Evolutionary conservation across 768 basidiomycete genomes (phyloP).

Genomic region (Lyophyllum atratum): DNA sequence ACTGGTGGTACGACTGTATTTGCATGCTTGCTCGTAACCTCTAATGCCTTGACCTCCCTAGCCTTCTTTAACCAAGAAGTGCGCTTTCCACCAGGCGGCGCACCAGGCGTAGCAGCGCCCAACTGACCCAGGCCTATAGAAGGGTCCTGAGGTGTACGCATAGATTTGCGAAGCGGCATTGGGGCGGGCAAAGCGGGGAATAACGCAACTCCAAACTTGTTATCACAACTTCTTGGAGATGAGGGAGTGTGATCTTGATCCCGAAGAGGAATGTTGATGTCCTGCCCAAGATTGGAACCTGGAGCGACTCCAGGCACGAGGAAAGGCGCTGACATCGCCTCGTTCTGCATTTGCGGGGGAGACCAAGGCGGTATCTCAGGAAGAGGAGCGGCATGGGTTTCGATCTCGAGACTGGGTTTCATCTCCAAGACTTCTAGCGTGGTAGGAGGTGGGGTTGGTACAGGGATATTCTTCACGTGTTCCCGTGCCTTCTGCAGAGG

Average conservation of each 20-base stretch:
- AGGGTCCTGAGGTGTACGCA: slow-evolving; percentile 50
- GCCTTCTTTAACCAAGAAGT: slow-evolving; percentile 84
- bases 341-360: not conserved
- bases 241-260: slow-evolving; percentile 27
- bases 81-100: slow-evolving; percentile 54
- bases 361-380: slow-evolving; percentile 15
- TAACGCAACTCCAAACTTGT: slow-evolving; percentile 42
- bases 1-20: slow-evolving; percentile 16
- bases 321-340: slow-evolving; percentile 6
- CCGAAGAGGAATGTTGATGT: slow-evolving; percentile 32
- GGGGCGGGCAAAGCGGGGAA: slow-evolving; percentile 73
- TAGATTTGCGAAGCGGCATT: slow-evolving; percentile 69
- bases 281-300: slow-evolving; percentile 16
- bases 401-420: not conserved
- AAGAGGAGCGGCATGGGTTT: slow-evolving; percentile 1
- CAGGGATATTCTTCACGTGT: not conserved
- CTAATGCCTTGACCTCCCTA: slow-evolving; percentile 70
- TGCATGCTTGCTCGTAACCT: slow-evolving; percentile 45
- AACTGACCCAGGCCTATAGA: slow-evolving; percentile 29
- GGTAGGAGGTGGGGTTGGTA: not conserved
- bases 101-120: slow-evolving; percentile 43
- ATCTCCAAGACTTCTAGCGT: not conserved
- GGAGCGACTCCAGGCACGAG: slow-evolving; percentile 2
- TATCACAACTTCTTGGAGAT: slow-evolving; percentile 23
- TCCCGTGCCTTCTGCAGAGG: slow-evolving; percentile 17